These are phyloP conservation scores for Pseudogymnoascus sp. DNA, from an alignment of 2,329 filamentous ascomycete genomes.

Conservation along the genomic window DNA sequence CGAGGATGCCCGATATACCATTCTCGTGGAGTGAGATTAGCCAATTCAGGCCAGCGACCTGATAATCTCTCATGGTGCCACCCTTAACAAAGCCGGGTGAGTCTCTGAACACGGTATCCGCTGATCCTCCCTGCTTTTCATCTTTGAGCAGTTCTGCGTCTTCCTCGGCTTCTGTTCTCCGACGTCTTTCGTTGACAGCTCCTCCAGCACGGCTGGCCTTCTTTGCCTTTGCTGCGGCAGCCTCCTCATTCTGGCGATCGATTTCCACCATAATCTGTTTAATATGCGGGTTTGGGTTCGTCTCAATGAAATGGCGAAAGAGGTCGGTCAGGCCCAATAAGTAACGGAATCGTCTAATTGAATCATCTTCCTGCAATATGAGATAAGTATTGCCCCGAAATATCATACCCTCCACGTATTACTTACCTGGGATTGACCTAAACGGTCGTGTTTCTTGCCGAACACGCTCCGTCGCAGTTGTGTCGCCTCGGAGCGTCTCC, in stretches of 20 bases:
- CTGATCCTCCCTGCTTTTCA: constrained; percentile 78
- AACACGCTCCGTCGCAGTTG: constrained; percentile 87
- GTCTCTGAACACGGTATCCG: constrained; percentile 86
- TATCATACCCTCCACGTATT: neutral
- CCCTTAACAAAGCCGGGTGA: constrained; percentile 82
- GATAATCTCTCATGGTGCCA: constrained; percentile 90
- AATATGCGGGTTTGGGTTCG: constrained; percentile 90
- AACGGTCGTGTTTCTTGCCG: constrained; percentile 85
- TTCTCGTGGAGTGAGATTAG: constrained; percentile 96
- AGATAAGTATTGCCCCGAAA: constrained; percentile 5
- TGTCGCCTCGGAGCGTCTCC: constrained; percentile 76
- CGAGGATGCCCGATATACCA: constrained; percentile 94
- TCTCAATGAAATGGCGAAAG: constrained; percentile 98
- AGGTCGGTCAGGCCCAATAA: constrained; percentile 90
- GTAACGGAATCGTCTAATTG: constrained; percentile 88
- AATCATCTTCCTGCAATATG: constrained; percentile 72
- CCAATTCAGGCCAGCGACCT: constrained; percentile 94
- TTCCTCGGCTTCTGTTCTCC: constrained; percentile 94
- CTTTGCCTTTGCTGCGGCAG: constrained; percentile 58
- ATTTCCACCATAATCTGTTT: constrained; percentile 91
- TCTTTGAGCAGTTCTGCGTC: constrained; percentile 84
- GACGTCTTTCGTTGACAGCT: constrained; percentile 66
- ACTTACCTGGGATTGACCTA: constrained; percentile 84
- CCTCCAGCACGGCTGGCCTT: constrained; percentile 74
- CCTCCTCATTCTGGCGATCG: constrained; percentile 81